Evolutionary conservation across 139 green algal genomes (phyloP).

Genomic region (Chlorella sorokiniana): DNA sequence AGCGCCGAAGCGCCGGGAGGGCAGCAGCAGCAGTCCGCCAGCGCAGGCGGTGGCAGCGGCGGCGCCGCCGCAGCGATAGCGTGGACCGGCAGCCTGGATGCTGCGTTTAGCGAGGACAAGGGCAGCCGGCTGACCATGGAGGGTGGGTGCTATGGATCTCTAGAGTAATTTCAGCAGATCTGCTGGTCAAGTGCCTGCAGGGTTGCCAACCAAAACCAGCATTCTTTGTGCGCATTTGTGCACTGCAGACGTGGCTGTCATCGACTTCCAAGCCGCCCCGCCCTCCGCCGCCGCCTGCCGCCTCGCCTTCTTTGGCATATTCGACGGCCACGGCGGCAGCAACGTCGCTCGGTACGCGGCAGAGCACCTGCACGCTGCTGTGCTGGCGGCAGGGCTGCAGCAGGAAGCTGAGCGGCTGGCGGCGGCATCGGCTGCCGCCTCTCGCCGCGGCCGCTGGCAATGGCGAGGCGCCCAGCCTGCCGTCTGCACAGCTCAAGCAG

Average conservation of each 20-base stretch:
- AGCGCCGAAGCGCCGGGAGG: background rate
- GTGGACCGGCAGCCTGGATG: background rate
- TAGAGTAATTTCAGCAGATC: background rate
- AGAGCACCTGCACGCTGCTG: slow-evolving; percentile 34
- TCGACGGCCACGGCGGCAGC: slow-evolving; percentile 60
- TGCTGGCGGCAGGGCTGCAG: slow-evolving; percentile 47
- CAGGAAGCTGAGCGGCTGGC: background rate
- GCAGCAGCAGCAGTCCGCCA: background rate
- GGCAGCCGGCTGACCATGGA: slow-evolving; percentile 37
- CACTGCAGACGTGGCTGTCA: slow-evolving; percentile 22
- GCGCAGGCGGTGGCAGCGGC: background rate
- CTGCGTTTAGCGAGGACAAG: slow-evolving; percentile 40
- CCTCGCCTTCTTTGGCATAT: slow-evolving; percentile 49
- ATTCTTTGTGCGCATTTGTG: background rate
- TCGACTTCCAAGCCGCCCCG: background rate
- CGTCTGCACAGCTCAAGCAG: slow-evolving; percentile 19
- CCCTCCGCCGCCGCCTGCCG: slow-evolving; percentile 5
- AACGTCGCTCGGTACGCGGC: slow-evolving; percentile 43
- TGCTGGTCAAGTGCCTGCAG: background rate
- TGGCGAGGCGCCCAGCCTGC: slow-evolving; percentile 4
- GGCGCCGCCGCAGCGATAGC: background rate
- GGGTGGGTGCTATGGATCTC: background rate
- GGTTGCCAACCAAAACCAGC: background rate
- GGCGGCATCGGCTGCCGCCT: background rate
- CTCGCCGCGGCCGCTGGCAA: background rate